Evolutionary conservation across 371 early-diverging fungal species (phyloP), one percentile per base, ranked within the genome.

Genomic region (Apophysomyces ossiformis): DNA sequence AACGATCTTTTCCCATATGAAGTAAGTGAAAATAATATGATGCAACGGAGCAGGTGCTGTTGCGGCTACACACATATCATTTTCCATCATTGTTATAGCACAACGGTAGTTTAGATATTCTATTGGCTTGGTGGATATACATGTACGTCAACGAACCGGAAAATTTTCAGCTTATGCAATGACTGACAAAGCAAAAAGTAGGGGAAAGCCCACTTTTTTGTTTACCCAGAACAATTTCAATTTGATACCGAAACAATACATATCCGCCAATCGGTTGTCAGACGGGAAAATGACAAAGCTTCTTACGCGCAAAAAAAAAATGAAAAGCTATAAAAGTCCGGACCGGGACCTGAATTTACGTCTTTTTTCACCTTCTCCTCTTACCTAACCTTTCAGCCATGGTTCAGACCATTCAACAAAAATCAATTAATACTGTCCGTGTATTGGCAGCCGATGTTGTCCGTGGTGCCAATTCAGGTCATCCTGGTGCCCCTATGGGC

Each of bases 381-480:
- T 66, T 60, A 66, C 47, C 35, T 61, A 50, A 26, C 54, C 32
- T 54, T 54, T 63, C 44, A 72, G 67, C 38, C 39, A 82, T 75
- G 74, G 79, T 86, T 69, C 77, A 78, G 47, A 64, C 75, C 63
- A 81, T 90, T 60, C 95, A 95, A 76, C 72, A 75, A 61, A 79
- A 72, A 59, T 79, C 91, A 57, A 87, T 99, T 82, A 92, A 98
- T 83, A 99, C 99, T 62, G 92, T 99, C 76, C 91, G 99, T 74
- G 85, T 86, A 37, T 86, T 99, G 21, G 92, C 97, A 36, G 96
- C 96, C 41, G 99, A 99, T 80, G 92, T 93, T 67, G 97, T 98
- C 39, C 92, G 94, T 74, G 92, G 92, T 68, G 95, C 99, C 72
- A 93, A 95, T 76, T 95, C 96, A 68, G 99, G 99, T 8, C 99